Percentiles rank a stretch among this genome's conserved stretches.
These are phyloP conservation scores for Prunus fruticosa DNA, from an alignment of 306 rosid genomes.

Conservation along the genomic window DNA sequence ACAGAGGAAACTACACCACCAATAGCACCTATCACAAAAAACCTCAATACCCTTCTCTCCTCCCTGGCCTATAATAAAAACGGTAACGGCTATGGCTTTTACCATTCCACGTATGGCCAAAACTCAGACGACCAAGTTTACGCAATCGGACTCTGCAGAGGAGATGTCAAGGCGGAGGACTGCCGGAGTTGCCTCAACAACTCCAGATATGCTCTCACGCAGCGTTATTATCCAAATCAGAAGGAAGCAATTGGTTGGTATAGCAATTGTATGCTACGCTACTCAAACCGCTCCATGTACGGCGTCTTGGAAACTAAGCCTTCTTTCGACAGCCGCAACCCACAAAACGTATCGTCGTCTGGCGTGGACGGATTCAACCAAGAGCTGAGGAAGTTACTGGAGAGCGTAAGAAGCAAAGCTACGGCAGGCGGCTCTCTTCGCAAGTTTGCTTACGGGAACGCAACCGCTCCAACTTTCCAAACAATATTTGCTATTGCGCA, in stretches of 20 bases:
- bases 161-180: neutral
- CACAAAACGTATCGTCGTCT: neutral
- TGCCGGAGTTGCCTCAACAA: neutral
- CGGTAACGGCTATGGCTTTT: neutral
- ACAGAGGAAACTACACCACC: neutral
- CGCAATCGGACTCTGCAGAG: neutral
- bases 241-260: neutral
- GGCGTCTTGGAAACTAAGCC: neutral
- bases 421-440: neutral
- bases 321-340: accelerated
- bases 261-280: neutral
- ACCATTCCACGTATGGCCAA: neutral
- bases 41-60: neutral
- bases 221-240: neutral
- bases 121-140: neutral
- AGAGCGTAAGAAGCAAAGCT: neutral
- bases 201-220: neutral
- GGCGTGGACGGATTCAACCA: neutral
- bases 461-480: neutral
- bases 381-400: neutral
- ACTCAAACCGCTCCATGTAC: neutral
- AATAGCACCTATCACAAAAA: neutral
- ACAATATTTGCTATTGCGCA: conserved; percentile 14
- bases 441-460: neutral
- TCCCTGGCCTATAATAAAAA: neutral